Conservation (phyloP, 495 filamentous ascomycete genomes). For the Halenospora varia region DNA sequence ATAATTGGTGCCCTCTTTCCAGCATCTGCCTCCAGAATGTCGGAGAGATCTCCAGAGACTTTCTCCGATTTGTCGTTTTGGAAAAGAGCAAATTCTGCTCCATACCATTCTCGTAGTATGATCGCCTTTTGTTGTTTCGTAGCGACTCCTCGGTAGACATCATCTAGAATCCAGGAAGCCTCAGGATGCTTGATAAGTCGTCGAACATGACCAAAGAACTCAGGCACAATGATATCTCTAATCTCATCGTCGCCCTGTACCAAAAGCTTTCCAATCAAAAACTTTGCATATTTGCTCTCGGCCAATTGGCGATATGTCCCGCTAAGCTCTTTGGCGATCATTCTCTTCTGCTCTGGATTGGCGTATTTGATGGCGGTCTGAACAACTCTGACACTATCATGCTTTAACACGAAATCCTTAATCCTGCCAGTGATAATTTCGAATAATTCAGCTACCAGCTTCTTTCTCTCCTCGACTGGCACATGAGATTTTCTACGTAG, state of each 20-base stretch:
- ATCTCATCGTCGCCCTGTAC: conserved; percentile 84
- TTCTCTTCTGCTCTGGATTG: conserved; percentile 72
- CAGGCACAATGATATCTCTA: conserved; percentile 79
- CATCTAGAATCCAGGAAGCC: conserved; percentile 94
- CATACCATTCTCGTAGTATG: conserved; percentile 94
- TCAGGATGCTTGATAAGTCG: conserved; percentile 94
- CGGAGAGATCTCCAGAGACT: conserved; percentile 51
- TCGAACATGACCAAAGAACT: conserved; percentile 90
- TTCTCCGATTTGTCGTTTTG: conserved; percentile 41
- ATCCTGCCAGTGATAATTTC: conserved; percentile 84
- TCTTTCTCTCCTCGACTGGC: conserved; percentile 75
- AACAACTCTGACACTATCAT: conserved; percentile 90
- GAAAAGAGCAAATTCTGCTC: conserved; percentile 86
- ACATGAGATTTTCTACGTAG: conserved; percentile 89
- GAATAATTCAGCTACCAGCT: conserved; percentile 83
- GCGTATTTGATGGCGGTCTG: conserved; percentile 97
- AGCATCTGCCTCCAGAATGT: conserved; percentile 69
- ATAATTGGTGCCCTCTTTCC: conserved; percentile 85
- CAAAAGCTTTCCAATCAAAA: conserved; percentile 90
- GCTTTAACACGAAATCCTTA: conserved; percentile 96
- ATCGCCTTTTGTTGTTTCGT: conserved; percentile 77
- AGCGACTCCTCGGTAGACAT: conserved; percentile 84
- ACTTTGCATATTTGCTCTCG: conserved; percentile 94
- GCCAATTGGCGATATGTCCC: conserved; percentile 80
- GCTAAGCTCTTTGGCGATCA: conserved; percentile 83